Base-by-base conservation (phyloP, 2,329 filamentous ascomycete genomes). In the Leptographium radiaticola region DNA sequence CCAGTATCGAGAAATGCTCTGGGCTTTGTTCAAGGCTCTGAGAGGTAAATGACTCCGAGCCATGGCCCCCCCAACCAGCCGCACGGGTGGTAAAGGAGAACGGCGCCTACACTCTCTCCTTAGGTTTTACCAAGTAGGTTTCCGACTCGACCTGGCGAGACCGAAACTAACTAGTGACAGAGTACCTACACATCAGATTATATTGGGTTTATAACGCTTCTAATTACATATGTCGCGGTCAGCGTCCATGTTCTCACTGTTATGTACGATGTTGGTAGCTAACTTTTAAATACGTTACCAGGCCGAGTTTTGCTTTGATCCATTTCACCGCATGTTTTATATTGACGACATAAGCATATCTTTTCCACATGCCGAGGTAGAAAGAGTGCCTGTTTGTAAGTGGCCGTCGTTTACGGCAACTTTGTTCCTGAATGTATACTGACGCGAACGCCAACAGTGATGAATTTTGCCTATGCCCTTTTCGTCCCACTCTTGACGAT, bases 311-410 rank as follows among this genome's bases (percentile, higher is more conserved):
- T 75, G 86, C 59, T 77, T 87, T 61, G 83, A 84, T 57, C 93
- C 93, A 0, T 97, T 97, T 66, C 89, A 97, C 67, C 89, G 88
- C 70, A 86, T 96, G 81, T 97, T 98, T 71, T 86, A 81, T 59
- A 79, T 97, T 58, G 86, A 89, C 65, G 89, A 97, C 66, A 77
- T 87, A 30, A 75, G 81, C 50, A 89, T 97, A 56, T 84, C 88
- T 59, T 96, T 86, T 64, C 93, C 93, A 0, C 86, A 95, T 69
- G 89, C 93, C 25, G 75, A 85, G 54, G 70, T 85, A 51, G 90
- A 98, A 68, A 80, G 89, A 58, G 93, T 98, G 0, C 76, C 89
- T 9, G 82, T 95, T 15, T 66, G 84, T 86, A 74, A 60, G 83
- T 72, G 46, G 2, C 30, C 16, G 7, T 10, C 18, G 25, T 25